Evolutionary conservation across 164 flowering plant species (phyloP).

Genomic region (Tetrastigma voinierianum): DNA sequence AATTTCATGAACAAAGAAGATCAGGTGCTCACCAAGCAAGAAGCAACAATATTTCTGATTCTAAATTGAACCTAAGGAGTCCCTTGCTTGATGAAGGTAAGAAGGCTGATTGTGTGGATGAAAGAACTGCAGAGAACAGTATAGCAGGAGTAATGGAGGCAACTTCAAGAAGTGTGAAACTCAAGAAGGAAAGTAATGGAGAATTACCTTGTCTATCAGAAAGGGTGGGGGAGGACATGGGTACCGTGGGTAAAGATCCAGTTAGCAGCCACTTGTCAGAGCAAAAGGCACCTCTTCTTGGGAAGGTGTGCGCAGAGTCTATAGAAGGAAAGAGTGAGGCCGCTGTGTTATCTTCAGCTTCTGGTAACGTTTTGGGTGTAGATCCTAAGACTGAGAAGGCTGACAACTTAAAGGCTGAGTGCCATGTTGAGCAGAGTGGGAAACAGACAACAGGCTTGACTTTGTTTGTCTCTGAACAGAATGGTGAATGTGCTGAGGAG

Average conservation of each 20-base stretch:
- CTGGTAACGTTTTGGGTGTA: constrained; percentile 11
- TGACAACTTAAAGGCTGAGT: constrained; percentile 22
- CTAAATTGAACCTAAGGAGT: constrained; percentile 5
- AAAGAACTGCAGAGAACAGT: no score
- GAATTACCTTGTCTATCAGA: constrained; percentile 11
- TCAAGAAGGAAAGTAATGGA: constrained; percentile 10
- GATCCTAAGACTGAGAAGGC: constrained; percentile 27
- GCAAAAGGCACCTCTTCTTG: not conserved
- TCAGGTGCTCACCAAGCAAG: constrained; percentile 5
- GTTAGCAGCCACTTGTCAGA: not conserved
- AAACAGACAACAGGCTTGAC: constrained; percentile 14
- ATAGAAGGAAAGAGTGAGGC: constrained; percentile 9
- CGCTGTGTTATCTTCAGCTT: constrained; percentile 8
- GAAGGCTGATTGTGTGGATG: constrained; percentile 1
- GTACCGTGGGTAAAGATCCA: not conserved
- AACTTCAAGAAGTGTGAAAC: no score
- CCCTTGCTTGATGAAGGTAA: constrained; percentile 15
- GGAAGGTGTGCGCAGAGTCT: constrained; percentile 5
- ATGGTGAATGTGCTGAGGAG: constrained; percentile 20
- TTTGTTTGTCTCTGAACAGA: constrained; percentile 17
- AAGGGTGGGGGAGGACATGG: constrained; percentile 7
- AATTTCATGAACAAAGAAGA: constrained; percentile 16
- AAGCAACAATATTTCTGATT: constrained; percentile 7
- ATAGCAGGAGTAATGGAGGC: no score
- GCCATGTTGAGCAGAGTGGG: constrained; percentile 14